Percentiles rank a stretch among this genome's conserved stretches.
phyloP scores from a whole-genome alignment of 306 rosid species.

The Vicia villosa region DNA sequence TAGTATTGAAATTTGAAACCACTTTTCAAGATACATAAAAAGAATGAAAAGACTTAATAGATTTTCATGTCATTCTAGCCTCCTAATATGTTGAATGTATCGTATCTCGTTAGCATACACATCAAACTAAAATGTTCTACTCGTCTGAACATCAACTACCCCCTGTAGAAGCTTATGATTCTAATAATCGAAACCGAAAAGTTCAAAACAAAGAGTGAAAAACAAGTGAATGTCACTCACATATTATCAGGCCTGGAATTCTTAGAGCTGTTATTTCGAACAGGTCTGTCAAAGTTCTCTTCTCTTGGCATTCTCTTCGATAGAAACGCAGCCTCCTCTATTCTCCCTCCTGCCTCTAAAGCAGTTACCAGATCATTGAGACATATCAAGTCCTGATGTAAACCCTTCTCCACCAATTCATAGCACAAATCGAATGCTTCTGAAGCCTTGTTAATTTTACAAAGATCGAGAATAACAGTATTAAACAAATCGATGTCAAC shows the following conservation, averaged over 20 bases:
- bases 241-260: slow-evolving; percentile 35
- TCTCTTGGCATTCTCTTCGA: slow-evolving; percentile 54
- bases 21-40: too few relatives aligned
- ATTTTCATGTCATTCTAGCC: too few relatives aligned
- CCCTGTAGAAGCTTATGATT: too few relatives aligned
- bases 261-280: slow-evolving; percentile 29
- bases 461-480: slow-evolving; percentile 56
- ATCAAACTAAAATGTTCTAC: too few relatives aligned
- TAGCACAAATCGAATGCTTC: slow-evolving; percentile 79
- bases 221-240: slow-evolving; percentile 30
- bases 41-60: too few relatives aligned
- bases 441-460: slow-evolving; percentile 53
- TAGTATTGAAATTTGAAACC: too few relatives aligned
- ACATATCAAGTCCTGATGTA: slow-evolving; percentile 60
- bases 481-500: slow-evolving; percentile 47
- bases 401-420: slow-evolving; percentile 63
- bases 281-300: slow-evolving; percentile 25
- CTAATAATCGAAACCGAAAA: not conserved
- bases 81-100: too few relatives aligned
- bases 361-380: slow-evolving; percentile 53
- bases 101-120: too few relatives aligned
- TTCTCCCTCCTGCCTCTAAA: slow-evolving; percentile 55
- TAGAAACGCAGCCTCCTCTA: slow-evolving; percentile 66
- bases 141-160: too few relatives aligned
- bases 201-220: not conserved